Base-by-base conservation (phyloP, 148 eudicot species). In the Chenopodium formosanum region DNA sequence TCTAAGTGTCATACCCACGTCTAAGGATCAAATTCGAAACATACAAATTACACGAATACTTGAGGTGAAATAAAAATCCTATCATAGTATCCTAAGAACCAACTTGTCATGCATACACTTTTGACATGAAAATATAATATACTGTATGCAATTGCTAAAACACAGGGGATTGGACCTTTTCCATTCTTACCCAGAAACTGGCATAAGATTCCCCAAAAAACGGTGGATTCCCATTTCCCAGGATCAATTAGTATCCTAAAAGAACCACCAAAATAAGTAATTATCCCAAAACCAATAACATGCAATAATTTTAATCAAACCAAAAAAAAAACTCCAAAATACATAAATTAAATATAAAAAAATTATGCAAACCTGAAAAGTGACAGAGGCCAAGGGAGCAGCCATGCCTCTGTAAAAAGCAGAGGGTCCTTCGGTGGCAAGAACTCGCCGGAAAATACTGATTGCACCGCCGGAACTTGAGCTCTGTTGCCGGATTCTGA, bases 331-430 rank as follows among this genome's bases (percentile, higher is more conserved):
- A n/a, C 7, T 19, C 25, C 23, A 25, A 66, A 76, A 34, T 2
- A 58, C 14, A 78, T 17, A 44, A 32, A 58, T 22, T 34, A 62
- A 27, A 44, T 14, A 3, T 25, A 60, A 60, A 4, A 22, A 60
- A 19, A 60, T 60, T 19, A 63, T 29, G 44, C 56, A 10, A 80
- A 96, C 99, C 97, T 96, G 99, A 73, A 96, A 88, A 52, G 98
- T 89, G 70, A 96, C 95, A 79, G 99, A 90, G 25, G 93, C 98
- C 25, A 96, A 84, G 2, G 98, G 99, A 20, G 99, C 98, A 78
- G 53, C 90, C 99, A 96, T 96, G 82, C 99, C 99, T 70, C 95
- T 84, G 44, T 86, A 96, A 19, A 95, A 88, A 20, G 90, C 91
- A 77, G 77, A 85, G 22, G 92, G 91, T 0, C 98, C 97, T 70